Base-by-base conservation (phyloP, 2,329 filamentous ascomycete species). In the Shiraia sp. region DNA sequence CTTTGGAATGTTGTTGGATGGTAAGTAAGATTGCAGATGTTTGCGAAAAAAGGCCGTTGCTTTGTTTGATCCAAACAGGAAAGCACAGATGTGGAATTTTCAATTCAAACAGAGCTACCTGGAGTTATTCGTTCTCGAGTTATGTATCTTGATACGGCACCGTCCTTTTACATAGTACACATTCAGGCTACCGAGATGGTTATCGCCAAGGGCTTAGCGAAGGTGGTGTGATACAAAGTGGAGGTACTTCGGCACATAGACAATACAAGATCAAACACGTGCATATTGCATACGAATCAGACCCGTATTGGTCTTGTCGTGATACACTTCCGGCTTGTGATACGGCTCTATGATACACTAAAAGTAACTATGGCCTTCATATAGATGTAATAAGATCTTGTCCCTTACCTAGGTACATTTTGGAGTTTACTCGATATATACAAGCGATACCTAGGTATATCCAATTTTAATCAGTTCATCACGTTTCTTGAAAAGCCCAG, bases 191-290 rank as follows among this genome's bases (percentile, higher is more conserved):
- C 8, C 19, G 8, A 22, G 19, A 22, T 22, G 19, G 19, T 25
- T 14, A 25, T 42, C 29, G 53, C 51, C 47, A 51, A 59, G 55
- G 55, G 51, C 47, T 42, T 41, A 37, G 36, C 36, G 30, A 34
- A 26, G 32, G 52, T 57, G 52, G 52, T 49, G 54, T 55, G 54
- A 57, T 50, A 37, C 38, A 6, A 29, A 38, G 38, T 36, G 29
- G 38, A 47, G 31, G 35, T 34, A 27, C 36, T 37, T 23, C 36
- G 36, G 32, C 35, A 43, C 41, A 42, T 17, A 15, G 16, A 33
- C 17, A 22, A 17, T 25, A 12, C 10, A 12, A 8, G 22, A 13
- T 5, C 19, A 22, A 22, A 8, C 19, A 22, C 19, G 19, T 22
- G 19, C 19, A 22, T 22, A 22, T 8, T 22, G 8, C 19, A 22